phyloP scores from a whole-genome alignment of 2,329 filamentous ascomycete species.

The Colletotrichum melonis region DNA sequence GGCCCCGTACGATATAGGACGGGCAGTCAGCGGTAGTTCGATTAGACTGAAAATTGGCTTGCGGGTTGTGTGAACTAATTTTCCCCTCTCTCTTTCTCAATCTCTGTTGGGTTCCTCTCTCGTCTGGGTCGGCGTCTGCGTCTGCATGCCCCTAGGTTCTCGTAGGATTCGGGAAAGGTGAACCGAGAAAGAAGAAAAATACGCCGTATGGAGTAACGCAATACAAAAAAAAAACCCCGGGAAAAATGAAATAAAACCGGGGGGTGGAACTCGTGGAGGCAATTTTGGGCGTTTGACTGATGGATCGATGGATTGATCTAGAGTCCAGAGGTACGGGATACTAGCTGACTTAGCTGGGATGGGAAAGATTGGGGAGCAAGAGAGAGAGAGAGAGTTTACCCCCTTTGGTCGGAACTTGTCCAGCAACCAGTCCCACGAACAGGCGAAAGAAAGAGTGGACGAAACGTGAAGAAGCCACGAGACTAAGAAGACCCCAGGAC shows the following conservation, averaged over 20 bases:
- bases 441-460: background rate
- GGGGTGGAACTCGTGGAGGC: background rate
- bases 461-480: background rate
- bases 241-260: background rate
- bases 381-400: background rate
- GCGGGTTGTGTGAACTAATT: background rate
- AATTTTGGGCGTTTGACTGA: background rate
- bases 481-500: background rate
- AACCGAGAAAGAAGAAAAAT: background rate
- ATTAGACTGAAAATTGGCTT: background rate
- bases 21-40: background rate
- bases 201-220: background rate
- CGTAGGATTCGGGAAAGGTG: background rate
- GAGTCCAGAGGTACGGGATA: background rate
- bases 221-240: no score
- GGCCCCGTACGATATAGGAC: background rate
- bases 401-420: background rate
- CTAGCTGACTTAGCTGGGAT: background rate
- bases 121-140: no score
- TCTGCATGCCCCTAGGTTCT: background rate
- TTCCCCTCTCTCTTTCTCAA: background rate
- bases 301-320: background rate
- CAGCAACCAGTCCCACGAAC: background rate
- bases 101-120: no score
- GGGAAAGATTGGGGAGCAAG: background rate